These are phyloP conservation scores for Calamus simplicifolius DNA, from an alignment of 176 grass and related monocot genomes.

Conservation along the genomic window DNA sequence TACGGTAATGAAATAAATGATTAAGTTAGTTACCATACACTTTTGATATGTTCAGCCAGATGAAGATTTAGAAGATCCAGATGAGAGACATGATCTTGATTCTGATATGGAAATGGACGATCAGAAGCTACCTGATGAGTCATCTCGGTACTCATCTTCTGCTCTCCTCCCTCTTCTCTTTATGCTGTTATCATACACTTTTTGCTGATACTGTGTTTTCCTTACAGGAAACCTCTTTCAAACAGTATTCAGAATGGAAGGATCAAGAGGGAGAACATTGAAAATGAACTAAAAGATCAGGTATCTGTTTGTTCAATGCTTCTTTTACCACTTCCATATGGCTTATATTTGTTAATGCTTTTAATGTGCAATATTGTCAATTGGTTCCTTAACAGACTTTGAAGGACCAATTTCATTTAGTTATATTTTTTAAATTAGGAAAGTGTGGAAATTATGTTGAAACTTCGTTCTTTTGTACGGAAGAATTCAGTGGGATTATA, in stretches of 20 bases:
- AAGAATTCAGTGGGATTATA: too few species aligned
- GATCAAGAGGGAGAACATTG: constrained; percentile 67
- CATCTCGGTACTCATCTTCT: constrained; percentile 14
- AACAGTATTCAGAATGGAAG: constrained; percentile 39
- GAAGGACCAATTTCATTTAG: too few species aligned
- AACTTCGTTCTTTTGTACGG: too few species aligned
- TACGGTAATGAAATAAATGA: too few species aligned
- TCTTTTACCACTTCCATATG: not conserved
- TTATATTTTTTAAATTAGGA: too few species aligned
- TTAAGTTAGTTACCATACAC: too few species aligned
- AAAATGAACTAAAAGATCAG: constrained; percentile 46
- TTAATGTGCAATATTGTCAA: too few species aligned
- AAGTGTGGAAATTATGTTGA: too few species aligned
- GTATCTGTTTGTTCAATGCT: constrained; percentile 30
- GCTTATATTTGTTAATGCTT: not conserved
- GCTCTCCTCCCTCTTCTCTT: not conserved
- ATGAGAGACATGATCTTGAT: constrained; percentile 70
- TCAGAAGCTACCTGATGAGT: constrained; percentile 34
- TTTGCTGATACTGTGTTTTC: constrained; percentile 1
- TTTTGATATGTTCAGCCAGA: constrained; percentile 41
- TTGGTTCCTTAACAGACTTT: too few species aligned
- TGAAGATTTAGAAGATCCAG: constrained; percentile 86
- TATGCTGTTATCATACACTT: constrained; percentile 1
- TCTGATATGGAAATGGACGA: constrained; percentile 65
- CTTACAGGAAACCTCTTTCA: constrained; percentile 33